Evolutionary conservation across 2,329 filamentous ascomycete genomes (phyloP).

Genomic region (Fusarium chuoi): DNA sequence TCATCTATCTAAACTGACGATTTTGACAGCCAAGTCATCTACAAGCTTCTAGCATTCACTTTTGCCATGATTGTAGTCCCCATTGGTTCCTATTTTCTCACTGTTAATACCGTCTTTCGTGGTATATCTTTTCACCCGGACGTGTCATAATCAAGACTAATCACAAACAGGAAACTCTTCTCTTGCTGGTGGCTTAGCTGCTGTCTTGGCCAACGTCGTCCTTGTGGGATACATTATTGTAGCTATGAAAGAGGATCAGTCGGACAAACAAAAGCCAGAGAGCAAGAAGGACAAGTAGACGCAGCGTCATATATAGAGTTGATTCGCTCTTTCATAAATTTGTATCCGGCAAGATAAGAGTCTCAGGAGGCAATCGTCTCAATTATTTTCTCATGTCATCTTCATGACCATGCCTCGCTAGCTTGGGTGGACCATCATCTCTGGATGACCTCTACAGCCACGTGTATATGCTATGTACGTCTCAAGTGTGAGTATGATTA

Average conservation of each 20-base stretch:
- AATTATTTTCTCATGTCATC: conserved; percentile 35
- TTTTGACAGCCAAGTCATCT: conserved; percentile 76
- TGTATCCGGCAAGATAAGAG: not conserved
- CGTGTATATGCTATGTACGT: conserved; percentile 44
- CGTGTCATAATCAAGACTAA: conserved; percentile 18
- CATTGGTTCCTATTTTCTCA: conserved; percentile 88
- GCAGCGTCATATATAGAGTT: not conserved
- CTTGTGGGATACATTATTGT: conserved; percentile 91
- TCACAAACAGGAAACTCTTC: conserved; percentile 79
- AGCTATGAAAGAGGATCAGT: conserved; percentile 84
- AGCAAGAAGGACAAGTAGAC: conserved; percentile 61
- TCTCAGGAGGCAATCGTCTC: conserved; percentile 14
- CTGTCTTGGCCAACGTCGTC: conserved; percentile 90
- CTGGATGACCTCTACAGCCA: conserved; percentile 37
- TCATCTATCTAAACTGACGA: conserved; percentile 1
- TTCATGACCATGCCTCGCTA: conserved; percentile 15
- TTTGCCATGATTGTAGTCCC: conserved; percentile 89
- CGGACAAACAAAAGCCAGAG: conserved; percentile 55
- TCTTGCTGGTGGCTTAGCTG: conserved; percentile 85
- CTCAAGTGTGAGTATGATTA: conserved; percentile 41
- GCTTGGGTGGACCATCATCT: conserved; percentile 16
- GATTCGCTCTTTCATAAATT: not conserved
- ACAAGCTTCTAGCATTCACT: conserved; percentile 90
- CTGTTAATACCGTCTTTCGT: conserved; percentile 78
- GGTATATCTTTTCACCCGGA: conserved; percentile 60